These are phyloP conservation scores for Ogataea philodendri DNA, from an alignment of 805 yeast species.

Conservation along the genomic window DNA sequence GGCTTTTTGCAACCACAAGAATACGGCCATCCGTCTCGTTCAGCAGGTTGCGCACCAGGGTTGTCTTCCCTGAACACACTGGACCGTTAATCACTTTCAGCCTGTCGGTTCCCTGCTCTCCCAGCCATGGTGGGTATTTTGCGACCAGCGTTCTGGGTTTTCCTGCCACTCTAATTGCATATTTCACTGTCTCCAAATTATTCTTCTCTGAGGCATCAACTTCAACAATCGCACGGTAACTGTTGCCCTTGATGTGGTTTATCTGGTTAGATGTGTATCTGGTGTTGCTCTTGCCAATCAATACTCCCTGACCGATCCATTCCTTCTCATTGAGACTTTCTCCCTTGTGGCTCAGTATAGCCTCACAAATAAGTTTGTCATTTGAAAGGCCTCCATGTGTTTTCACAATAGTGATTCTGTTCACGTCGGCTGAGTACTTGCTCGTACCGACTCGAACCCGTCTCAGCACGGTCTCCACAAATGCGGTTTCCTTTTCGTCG, in stretches of 20 bases:
- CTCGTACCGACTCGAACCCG: neutral
- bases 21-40: constrained; percentile 27
- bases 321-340: too few relatives aligned
- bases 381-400: neutral
- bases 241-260: too few relatives aligned
- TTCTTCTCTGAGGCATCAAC: too few relatives aligned
- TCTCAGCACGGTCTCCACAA: neutral
- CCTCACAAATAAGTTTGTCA: neutral
- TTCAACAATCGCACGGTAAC: too few relatives aligned
- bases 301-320: too few relatives aligned
- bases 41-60: constrained; percentile 27
- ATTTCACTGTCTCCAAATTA: too few relatives aligned
- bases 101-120: neutral
- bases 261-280: too few relatives aligned
- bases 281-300: too few relatives aligned
- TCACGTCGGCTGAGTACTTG: constrained; percentile 1
- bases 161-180: too few relatives aligned
- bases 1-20: constrained; percentile 29
- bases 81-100: constrained; percentile 22
- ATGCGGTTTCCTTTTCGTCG: neutral
- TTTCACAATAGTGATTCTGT: neutral
- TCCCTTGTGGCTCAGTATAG: too few relatives aligned
- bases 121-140: too few relatives aligned
- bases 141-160: too few relatives aligned
- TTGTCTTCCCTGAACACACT: constrained; percentile 35